Percentiles rank a stretch among this genome's conserved stretches.
Evolutionary conservation across 1,284 basidiomycete genomes (phyloP).

Genomic region (Rhodotorula sp.): DNA sequence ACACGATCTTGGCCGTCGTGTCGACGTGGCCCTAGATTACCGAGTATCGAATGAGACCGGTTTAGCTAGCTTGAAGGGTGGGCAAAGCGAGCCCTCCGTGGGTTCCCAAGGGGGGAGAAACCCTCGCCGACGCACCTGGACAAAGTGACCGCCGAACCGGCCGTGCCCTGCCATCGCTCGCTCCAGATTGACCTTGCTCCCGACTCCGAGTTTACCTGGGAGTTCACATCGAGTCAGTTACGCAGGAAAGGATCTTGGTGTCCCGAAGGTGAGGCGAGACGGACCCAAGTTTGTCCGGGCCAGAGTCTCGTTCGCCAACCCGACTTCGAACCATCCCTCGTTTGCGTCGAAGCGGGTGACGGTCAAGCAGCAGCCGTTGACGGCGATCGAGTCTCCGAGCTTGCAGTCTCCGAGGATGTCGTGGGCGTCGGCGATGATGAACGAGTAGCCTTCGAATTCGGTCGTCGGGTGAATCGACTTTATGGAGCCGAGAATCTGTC

Average conservation of each 20-base stretch:
- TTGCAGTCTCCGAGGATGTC: conserved; percentile 86
- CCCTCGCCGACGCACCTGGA: conserved; percentile 65
- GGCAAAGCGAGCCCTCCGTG: not conserved
- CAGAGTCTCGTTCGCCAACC: conserved; percentile 76
- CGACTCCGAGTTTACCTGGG: conserved; percentile 71
- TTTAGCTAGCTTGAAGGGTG: too few relatives aligned
- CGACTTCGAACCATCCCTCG: conserved; percentile 83
- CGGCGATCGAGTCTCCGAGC: conserved; percentile 90
- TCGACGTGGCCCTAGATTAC: conserved; percentile 81
- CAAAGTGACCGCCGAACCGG: conserved; percentile 95
- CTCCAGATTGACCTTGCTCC: conserved; percentile 86
- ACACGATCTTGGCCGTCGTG: conserved; percentile 72
- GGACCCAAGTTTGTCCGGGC: conserved; percentile 83
- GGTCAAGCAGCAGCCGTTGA: conserved; percentile 80
- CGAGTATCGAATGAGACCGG: too few relatives aligned
- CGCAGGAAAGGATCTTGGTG: not conserved
- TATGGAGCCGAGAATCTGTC: conserved; percentile 73
- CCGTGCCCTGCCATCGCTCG: conserved; percentile 89
- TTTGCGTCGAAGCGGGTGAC: conserved; percentile 75
- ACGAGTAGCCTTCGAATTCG: conserved; percentile 66
- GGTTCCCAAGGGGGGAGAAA: not conserved
- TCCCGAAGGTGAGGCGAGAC: conserved; percentile 37
- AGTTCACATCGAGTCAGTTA: not conserved
- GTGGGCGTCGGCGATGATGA: conserved; percentile 71
- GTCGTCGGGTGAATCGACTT: conserved; percentile 54